Evolutionary conservation across 768 basidiomycete species (phyloP).

Genomic region (Russula earlei): DNA sequence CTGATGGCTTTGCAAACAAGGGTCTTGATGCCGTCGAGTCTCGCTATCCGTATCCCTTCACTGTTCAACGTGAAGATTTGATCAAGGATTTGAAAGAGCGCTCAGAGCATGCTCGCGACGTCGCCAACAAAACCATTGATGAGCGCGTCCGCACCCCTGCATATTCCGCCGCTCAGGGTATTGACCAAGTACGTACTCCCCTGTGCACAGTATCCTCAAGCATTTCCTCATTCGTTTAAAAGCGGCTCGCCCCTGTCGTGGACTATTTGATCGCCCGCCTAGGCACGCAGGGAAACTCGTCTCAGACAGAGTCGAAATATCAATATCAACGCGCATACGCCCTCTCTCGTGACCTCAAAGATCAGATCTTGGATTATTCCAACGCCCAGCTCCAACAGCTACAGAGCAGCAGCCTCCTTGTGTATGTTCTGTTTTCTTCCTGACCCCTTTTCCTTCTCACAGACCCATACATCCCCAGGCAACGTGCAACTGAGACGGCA

Average conservation of each 20-base stretch:
- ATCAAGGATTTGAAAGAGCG: constrained; percentile 47
- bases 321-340: constrained; percentile 70
- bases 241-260: constrained; percentile 69
- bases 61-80: constrained; percentile 64
- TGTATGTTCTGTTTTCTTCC: constrained; percentile 36
- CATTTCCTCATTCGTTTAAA: constrained; percentile 14
- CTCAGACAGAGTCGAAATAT: constrained; percentile 48
- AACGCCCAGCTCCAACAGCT: constrained; percentile 64
- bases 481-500: constrained; percentile 62
- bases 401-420: constrained; percentile 52
- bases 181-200: constrained; percentile 54
- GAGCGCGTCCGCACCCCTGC: constrained; percentile 58
- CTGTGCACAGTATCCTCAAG: neutral
- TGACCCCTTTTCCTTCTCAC: neutral
- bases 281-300: constrained; percentile 40
- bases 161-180: constrained; percentile 48
- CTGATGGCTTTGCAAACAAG: constrained; percentile 62
- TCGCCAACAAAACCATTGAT: constrained; percentile 57
- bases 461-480: constrained; percentile 31
- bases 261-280: constrained; percentile 46
- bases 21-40: constrained; percentile 65
- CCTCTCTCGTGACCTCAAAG: constrained; percentile 54
- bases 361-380: constrained; percentile 56
- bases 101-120: constrained; percentile 44
- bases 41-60: constrained; percentile 69